phyloP scores from a whole-genome alignment of 768 basidiomycete species.

The Boletus speciosus region DNA sequence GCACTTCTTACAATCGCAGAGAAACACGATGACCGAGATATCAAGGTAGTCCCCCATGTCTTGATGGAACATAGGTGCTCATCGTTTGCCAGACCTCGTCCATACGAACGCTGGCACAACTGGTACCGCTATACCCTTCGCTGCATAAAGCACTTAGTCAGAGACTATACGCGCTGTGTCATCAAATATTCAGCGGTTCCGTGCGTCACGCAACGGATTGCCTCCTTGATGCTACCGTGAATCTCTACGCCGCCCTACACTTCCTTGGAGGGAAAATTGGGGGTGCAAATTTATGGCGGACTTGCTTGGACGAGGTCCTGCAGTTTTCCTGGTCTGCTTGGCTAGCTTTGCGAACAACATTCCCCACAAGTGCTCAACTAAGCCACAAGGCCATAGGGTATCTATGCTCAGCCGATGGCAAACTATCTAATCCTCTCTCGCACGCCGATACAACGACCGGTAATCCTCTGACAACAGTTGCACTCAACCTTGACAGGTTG shows the following conservation, averaged over 20 bases:
- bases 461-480: slow-evolving; percentile 49
- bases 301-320: slow-evolving; percentile 67
- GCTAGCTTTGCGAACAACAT: slow-evolving; percentile 56
- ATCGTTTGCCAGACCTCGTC: slow-evolving; percentile 39
- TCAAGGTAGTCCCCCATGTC: slow-evolving; percentile 44
- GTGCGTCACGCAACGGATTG: slow-evolving; percentile 39
- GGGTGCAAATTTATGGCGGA: slow-evolving; percentile 68
- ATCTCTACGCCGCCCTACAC: slow-evolving; percentile 61
- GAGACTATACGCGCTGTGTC: slow-evolving; percentile 49
- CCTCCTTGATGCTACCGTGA: slow-evolving; percentile 46
- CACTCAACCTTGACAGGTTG: slow-evolving; percentile 61
- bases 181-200: slow-evolving; percentile 56
- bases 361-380: slow-evolving; percentile 37
- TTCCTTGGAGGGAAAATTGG: slow-evolving; percentile 78
- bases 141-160: slow-evolving; percentile 55
- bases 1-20: slow-evolving; percentile 57
- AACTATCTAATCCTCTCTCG: slow-evolving; percentile 6
- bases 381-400: slow-evolving; percentile 5
- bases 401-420: slow-evolving; percentile 8
- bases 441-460: slow-evolving; percentile 24
- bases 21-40: slow-evolving; percentile 44
- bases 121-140: slow-evolving; percentile 66
- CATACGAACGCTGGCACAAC: slow-evolving; percentile 46
- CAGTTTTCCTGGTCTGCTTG: slow-evolving; percentile 65
- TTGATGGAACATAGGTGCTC: not conserved